phyloP scores from a whole-genome alignment of 352 stramenopile genomes.

The Pythium biforme region DNA sequence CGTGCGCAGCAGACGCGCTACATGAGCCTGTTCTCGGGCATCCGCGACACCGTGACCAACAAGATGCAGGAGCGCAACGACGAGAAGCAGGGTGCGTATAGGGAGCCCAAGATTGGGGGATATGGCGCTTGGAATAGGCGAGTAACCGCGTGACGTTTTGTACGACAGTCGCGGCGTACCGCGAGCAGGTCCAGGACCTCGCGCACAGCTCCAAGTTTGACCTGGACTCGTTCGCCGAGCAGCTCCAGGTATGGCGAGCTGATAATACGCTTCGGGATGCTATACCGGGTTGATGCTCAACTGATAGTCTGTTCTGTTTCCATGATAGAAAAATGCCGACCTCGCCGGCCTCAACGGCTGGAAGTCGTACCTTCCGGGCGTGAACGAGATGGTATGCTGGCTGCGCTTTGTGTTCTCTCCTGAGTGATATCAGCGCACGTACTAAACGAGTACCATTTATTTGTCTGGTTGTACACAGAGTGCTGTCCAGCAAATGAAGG shows the following conservation, averaged over 20 bases:
- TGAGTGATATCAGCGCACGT: too few relatives aligned
- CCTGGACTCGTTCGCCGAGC: conserved; percentile 60
- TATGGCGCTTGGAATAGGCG: too few relatives aligned
- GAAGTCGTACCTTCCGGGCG: conserved; percentile 77
- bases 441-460: background rate
- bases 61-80: conserved; percentile 85
- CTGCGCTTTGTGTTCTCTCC: background rate
- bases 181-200: conserved; percentile 72
- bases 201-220: conserved; percentile 70
- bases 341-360: conserved; percentile 67
- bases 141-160: background rate
- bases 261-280: background rate
- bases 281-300: background rate
- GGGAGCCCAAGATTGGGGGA: too few relatives aligned
- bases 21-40: conserved; percentile 72
- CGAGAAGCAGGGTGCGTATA: conserved; percentile 67
- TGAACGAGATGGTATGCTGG: conserved; percentile 62
- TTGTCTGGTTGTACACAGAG: conserved; percentile 34
- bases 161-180: conserved; percentile 63
- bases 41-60: conserved; percentile 66
- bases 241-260: conserved; percentile 52
- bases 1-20: conserved; percentile 43
- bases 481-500: conserved; percentile 84
- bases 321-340: conserved; percentile 71
- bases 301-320: background rate